Evolutionary conservation across 371 early-diverging fungal species (phyloP), one percentile per base, ranked within the genome.

Genomic region (Apophysomyces elegans): DNA sequence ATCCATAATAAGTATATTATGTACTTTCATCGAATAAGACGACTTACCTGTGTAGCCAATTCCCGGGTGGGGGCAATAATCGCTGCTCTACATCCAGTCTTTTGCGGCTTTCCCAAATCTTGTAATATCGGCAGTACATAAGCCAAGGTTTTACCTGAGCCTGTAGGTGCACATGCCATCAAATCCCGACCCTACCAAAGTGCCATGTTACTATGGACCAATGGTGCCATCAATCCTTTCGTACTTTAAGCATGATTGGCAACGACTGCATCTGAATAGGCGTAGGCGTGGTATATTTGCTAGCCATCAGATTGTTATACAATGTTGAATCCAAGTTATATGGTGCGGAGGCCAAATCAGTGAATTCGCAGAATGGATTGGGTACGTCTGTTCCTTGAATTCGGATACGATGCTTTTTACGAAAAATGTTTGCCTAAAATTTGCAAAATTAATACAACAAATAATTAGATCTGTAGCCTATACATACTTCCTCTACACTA

Each of bases 131-230:
- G 98, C 21, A 99, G 74, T 37, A 96, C 67, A 72, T 93, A 99
- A 1, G 99, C 96, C 73, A 98, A 76, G 4, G 99, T 99, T 83
- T 99, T 99, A 75, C 99, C 99, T n/a, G 96, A 95, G 70, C 99
- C 97, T 1, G 99, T 98, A 32, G 95, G 93, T 0, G 99, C 96
- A 75, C 94, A 91, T 0, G 93, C 95, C 87, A 99, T 92, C 4
- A 97, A 11, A 75, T 96, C 96, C n/a, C 96, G 86, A 39, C 86
- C 88, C 80, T 89, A 69, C 21, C 70, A 2, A 12, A n/a, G 3
- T n/a, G 37, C 36, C 37, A 41, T n/a, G 21, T 12, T 64, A 57
- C 8, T 16, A 18, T 46, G 18, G 12, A 35, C 16, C 45, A 5
- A n/a, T 44, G 5, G 0, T 18, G 6, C n/a, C 13, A 1, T 5